phyloP scores from a whole-genome alignment of 805 yeast species.

The Lipomyces spencermartinsiae region DNA sequence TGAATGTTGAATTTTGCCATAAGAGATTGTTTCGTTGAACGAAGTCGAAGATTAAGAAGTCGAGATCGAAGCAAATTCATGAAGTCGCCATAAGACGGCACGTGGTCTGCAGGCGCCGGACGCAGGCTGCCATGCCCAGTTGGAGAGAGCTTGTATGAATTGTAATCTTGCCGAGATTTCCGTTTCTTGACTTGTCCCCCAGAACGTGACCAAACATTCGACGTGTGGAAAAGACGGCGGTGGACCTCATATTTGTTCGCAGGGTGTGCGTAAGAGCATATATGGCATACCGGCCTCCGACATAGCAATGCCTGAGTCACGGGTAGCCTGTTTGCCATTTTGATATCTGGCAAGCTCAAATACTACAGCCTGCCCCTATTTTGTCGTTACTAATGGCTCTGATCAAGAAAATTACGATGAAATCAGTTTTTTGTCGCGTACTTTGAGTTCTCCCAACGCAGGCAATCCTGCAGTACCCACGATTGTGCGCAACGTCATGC shows the following conservation, averaged over 20 bases:
- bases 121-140: neutral
- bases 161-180: neutral
- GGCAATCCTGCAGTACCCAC: neutral
- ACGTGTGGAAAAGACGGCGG: neutral
- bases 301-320: neutral
- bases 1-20: neutral
- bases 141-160: neutral
- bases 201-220: neutral
- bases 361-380: neutral
- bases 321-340: neutral
- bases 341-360: neutral
- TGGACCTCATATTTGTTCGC: neutral
- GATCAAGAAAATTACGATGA: neutral
- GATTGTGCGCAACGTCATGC: neutral
- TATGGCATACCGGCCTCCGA: neutral
- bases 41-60: neutral
- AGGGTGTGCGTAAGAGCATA: neutral
- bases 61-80: constrained; percentile 12
- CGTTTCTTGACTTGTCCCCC: neutral
- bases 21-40: neutral
- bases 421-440: neutral
- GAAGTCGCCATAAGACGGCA: neutral
- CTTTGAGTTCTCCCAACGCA: neutral
- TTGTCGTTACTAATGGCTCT: neutral
- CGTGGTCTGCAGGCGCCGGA: neutral